These are phyloP conservation scores for Daldinia vernicosa DNA, from an alignment of 495 filamentous ascomycete species.

Conservation along the genomic window DNA sequence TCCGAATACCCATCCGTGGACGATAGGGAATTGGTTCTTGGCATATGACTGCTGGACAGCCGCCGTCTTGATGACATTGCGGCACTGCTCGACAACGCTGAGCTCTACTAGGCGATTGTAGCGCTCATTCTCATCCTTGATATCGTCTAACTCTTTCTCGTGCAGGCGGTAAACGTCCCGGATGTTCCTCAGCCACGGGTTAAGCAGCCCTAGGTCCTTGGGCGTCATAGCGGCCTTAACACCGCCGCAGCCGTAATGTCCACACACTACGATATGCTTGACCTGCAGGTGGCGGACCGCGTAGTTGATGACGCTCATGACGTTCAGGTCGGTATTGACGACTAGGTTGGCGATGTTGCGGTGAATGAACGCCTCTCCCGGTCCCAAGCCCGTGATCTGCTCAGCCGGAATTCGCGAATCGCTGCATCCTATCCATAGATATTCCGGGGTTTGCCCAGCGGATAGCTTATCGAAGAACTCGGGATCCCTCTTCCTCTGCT, in stretches of 20 bases:
- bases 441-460: conserved; percentile 64
- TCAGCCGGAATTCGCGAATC: conserved; percentile 71
- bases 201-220: conserved; percentile 66
- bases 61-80: conserved; percentile 67
- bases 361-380: conserved; percentile 69
- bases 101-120: conserved; percentile 68
- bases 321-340: conserved; percentile 65
- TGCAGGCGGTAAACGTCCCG: conserved; percentile 67
- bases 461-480: conserved; percentile 64
- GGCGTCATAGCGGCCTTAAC: conserved; percentile 69
- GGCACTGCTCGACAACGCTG: conserved; percentile 66
- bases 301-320: conserved; percentile 70
- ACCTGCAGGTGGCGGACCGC: conserved; percentile 67
- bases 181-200: conserved; percentile 70
- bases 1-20: conserved; percentile 67
- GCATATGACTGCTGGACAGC: conserved; percentile 63
- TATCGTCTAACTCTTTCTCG: conserved; percentile 63
- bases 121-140: conserved; percentile 53
- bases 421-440: conserved; percentile 72
- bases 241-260: conserved; percentile 71
- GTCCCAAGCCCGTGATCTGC: conserved; percentile 65
- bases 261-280: conserved; percentile 72
- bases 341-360: conserved; percentile 73
- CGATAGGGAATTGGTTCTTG: conserved; percentile 61
- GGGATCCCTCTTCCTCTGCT: conserved; percentile 60